Percentiles rank a stretch among this genome's conserved stretches.
These are phyloP conservation scores for Fermentozyma sake DNA, from an alignment of 1,139 yeast species.

Conservation along the genomic window DNA sequence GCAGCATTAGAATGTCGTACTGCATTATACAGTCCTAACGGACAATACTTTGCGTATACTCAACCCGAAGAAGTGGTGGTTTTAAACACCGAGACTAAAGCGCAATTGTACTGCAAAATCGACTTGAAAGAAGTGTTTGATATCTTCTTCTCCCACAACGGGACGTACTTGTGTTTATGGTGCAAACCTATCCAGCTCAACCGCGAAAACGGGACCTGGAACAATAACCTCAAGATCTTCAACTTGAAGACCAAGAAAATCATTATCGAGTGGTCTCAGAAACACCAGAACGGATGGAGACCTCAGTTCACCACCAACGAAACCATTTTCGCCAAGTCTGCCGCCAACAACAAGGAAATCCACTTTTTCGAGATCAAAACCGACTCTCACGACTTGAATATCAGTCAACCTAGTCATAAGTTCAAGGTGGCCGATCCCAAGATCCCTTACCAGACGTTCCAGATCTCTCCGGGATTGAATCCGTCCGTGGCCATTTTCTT, in stretches of 20 bases:
- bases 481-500: conserved; percentile 90
- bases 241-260: conserved; percentile 45
- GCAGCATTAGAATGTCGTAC: conserved; percentile 38
- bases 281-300: conserved; percentile 86
- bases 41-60: conserved; percentile 54
- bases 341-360: conserved; percentile 54
- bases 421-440: conserved; percentile 60
- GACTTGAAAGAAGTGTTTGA: conserved; percentile 68
- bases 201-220: conserved; percentile 63
- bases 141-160: conserved; percentile 81
- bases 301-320: conserved; percentile 85
- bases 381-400: conserved; percentile 35
- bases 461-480: conserved; percentile 81
- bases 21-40: conserved; percentile 50
- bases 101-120: conserved; percentile 36
- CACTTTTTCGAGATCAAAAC: conserved; percentile 63
- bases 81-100: conserved; percentile 44
- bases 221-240: conserved; percentile 76
- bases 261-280: conserved; percentile 67
- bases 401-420: conserved; percentile 54
- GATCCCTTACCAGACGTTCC: conserved; percentile 49
- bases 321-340: conserved; percentile 60
- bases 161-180: conserved; percentile 86
- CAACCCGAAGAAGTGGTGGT: conserved; percentile 55
- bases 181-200: conserved; percentile 70